Base-by-base conservation (phyloP, 768 basidiomycete genomes). In the Amanita fuliginea region DNA sequence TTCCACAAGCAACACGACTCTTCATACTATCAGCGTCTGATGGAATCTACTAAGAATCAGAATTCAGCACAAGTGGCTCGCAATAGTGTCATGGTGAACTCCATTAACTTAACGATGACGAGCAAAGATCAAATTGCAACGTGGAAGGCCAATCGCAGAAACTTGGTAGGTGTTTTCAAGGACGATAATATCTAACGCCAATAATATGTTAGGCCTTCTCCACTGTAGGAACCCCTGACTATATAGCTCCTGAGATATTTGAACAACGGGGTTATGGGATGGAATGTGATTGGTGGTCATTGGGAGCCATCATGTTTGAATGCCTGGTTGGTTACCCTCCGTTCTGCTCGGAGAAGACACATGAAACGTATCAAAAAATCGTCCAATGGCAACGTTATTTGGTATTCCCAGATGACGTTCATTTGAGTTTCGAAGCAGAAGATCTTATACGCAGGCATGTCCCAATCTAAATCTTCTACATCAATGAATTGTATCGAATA, bases 271-370 rank as follows among this genome's bases (percentile, higher is more conserved):
- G 96, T n/a, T 98, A 98, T 63, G 92, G 90, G 19, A 90, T 94
- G 59, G 94, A 95, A 65, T 97, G 94, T 60, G 96, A 99, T 65
- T 98, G 94, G 93, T 99, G 96, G 96, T 96, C 94, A 6, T 75
- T 98, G 24, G 96, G 96, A 4, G 90, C 93, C 14, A 97, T 98
- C 71, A 94, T 91, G 86, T 99, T 96, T 63, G 95, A 98, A 67
- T 96, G 87, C 65, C 70, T 98, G 19, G 90, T 98, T 55, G 96
- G 96, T 49, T 98, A 96, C 65, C 92, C 94, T 19, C 93, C 92
- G 0, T 94, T 97, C 71, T 97, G 92, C 65, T 91, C 71, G 37
- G 93, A 98, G 63, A 87, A 86, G 46, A 93, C 96, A 18, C 91
- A 95, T 58, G 95, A 98, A 56, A 97, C 94, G 19, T 99, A 99